A percentile compares a stretch with the other conserved stretches of the same genome.
phyloP scores from a whole-genome alignment of 345 rosid species.

The Salix exigua region DNA sequence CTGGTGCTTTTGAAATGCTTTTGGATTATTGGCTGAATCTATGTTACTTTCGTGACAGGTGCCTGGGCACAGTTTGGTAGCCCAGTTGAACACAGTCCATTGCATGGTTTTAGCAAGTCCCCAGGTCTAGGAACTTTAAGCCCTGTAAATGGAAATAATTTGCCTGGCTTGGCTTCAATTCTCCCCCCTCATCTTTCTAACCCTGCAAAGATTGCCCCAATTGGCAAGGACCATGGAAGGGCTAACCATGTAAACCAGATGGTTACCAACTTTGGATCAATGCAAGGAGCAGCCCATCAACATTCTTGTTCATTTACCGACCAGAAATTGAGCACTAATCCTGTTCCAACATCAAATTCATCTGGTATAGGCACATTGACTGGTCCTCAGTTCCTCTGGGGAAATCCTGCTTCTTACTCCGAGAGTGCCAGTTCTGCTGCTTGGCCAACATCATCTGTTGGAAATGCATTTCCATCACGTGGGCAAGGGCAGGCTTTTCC shows the following conservation, averaged over 20 bases:
- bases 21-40: constrained; percentile 13
- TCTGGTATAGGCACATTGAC: constrained; percentile 50
- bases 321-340: constrained; percentile 44
- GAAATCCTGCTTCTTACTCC: constrained; percentile 63
- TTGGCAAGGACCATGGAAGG: constrained; percentile 46
- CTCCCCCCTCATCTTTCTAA: constrained; percentile 39
- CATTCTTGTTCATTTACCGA: constrained; percentile 51
- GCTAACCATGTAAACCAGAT: constrained; percentile 35
- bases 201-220: constrained; percentile 23
- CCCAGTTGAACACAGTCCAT: constrained; percentile 47
- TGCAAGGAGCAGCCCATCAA: constrained; percentile 37
- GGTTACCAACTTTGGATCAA: constrained; percentile 36
- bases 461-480: constrained; percentile 52
- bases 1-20: not conserved
- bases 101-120: constrained; percentile 41
- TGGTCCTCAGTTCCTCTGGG: constrained; percentile 93
- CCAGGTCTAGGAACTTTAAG: constrained; percentile 43
- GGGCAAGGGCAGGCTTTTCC: constrained; percentile 48
- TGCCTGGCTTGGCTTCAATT: constrained; percentile 59
- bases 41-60: constrained; percentile 34
- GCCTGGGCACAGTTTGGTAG: constrained; percentile 51
- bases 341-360: constrained; percentile 41
- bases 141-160: constrained; percentile 40
- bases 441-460: constrained; percentile 60
- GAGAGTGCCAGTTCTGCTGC: constrained; percentile 53